Conservation (phyloP, 2,329 filamentous ascomycete genomes). For the Aureobasidium melanogenum region DNA sequence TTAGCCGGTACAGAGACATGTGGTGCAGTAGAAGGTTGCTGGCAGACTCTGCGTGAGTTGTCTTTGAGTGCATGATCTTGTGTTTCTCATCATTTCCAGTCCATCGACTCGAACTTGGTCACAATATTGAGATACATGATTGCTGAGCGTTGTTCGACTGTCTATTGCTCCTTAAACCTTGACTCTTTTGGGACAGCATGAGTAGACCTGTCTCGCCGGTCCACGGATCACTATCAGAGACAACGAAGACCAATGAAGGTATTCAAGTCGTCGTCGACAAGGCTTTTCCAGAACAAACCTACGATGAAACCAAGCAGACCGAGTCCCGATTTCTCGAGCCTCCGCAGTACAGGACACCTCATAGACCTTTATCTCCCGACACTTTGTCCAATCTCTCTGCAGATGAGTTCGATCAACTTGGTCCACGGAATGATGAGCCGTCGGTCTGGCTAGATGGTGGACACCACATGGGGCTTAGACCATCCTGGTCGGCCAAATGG, state of each 20-base stretch:
- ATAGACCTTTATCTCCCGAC: constrained; percentile 34
- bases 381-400: constrained; percentile 31
- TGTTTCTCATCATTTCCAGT: not conserved
- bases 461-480: not conserved
- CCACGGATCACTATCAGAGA: not conserved
- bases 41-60: not conserved
- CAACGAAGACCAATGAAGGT: not conserved
- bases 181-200: not conserved
- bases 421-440: constrained; percentile 6
- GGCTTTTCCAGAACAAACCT: not conserved
- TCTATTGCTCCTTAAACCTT: not conserved
- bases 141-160: not conserved
- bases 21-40: not conserved
- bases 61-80: not conserved
- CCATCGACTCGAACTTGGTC: not conserved
- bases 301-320: not conserved
- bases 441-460: constrained; percentile 1
- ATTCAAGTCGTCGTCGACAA: not conserved
- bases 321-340: constrained; percentile 5
- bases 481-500: constrained; percentile 20
- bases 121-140: not conserved
- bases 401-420: constrained; percentile 26
- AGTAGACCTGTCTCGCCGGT: not conserved
- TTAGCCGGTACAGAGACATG: not conserved
- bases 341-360: constrained; percentile 14